These are phyloP conservation scores for Botrytis elliptica DNA, from an alignment of 2,329 filamentous ascomycete species.

Conservation along the genomic window DNA sequence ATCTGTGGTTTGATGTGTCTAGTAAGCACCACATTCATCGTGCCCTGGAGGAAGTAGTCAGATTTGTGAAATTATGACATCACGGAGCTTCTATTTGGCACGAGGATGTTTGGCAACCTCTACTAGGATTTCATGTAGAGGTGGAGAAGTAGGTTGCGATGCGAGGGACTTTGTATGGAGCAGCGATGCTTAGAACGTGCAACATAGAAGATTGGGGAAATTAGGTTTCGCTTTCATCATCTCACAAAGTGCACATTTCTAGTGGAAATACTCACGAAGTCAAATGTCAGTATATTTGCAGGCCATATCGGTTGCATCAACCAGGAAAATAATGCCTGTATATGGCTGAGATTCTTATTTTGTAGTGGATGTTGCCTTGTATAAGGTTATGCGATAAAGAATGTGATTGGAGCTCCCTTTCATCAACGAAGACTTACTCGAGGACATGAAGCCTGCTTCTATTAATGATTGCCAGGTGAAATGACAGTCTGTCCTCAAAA, in stretches of 20 bases:
- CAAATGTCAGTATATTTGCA: background rate
- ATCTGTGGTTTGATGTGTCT: background rate
- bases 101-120: background rate
- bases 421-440: background rate
- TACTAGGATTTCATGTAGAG: background rate
- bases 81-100: background rate
- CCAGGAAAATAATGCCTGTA: no score
- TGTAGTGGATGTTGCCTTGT: background rate
- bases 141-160: background rate
- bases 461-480: background rate
- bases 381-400: background rate
- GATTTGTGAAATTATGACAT: background rate
- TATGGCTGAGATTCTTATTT: background rate
- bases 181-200: background rate
- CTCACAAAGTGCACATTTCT: background rate
- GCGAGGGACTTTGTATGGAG: background rate
- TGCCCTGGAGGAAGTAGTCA: background rate
- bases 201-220: no score
- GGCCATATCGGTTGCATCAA: no score
- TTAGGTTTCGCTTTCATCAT: rapidly evolving
- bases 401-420: background rate
- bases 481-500: background rate
- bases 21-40: background rate
- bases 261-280: background rate
- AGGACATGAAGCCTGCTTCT: background rate